A percentile compares a stretch with the other conserved stretches of the same genome.
Evolutionary conservation across 2,329 filamentous ascomycete species (phyloP).

Genomic region (Hypoxylon sp.): DNA sequence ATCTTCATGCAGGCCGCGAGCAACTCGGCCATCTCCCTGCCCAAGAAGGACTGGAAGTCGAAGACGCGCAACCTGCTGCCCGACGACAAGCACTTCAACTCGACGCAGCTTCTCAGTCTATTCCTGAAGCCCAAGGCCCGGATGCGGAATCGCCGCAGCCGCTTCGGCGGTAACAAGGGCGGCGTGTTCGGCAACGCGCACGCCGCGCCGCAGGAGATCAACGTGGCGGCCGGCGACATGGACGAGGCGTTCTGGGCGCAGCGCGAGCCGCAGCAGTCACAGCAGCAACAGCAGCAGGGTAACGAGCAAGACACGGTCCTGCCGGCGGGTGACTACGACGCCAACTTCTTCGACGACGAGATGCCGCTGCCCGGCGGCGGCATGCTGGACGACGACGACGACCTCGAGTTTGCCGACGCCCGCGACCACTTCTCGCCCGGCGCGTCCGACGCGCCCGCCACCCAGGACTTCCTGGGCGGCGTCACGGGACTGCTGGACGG

Average conservation of each 20-base stretch:
- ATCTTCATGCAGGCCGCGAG: conserved; percentile 85
- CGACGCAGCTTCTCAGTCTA: conserved; percentile 85
- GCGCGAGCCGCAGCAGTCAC: conserved; percentile 66
- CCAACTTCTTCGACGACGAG: conserved; percentile 95
- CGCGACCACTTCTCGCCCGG: conserved; percentile 81
- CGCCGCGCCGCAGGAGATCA: conserved; percentile 58
- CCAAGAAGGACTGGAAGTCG: conserved; percentile 95
- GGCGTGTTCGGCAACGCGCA: conserved; percentile 55
- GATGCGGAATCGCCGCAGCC: conserved; percentile 73
- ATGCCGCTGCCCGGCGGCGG: conserved; percentile 74
- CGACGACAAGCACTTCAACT: conserved; percentile 98
- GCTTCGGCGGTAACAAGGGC: conserved; percentile 58
- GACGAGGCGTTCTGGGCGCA: conserved; percentile 97
- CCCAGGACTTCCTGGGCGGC: conserved; percentile 58
- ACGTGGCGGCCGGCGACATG: conserved; percentile 78
- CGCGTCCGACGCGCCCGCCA: conserved; percentile 62
- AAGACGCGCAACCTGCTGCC: conserved; percentile 93
- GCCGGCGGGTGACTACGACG: conserved; percentile 86
- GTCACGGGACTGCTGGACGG: conserved; percentile 64
- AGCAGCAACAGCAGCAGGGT: no score
- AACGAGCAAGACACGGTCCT: conserved; percentile 64
- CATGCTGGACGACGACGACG: conserved; percentile 73
- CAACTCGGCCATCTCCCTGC: conserved; percentile 83
- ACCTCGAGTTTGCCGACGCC: conserved; percentile 82
- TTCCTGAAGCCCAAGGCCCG: conserved; percentile 96